Base-by-base conservation (phyloP, 257 asterid species). In the Schizonepeta tenuifolia region DNA sequence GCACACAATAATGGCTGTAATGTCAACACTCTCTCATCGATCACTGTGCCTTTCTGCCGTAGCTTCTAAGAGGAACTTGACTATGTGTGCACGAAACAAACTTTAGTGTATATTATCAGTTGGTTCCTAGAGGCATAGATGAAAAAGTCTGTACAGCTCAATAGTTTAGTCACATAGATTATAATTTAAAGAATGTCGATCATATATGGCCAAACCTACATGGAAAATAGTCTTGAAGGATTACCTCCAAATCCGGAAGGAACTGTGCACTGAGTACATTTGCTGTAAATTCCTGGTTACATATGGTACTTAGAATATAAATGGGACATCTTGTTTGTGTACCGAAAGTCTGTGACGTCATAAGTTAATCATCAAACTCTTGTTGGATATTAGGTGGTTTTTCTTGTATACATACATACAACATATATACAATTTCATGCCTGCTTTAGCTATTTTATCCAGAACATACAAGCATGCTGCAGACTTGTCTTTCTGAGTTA, bases 271-370 rank as follows among this genome's bases (percentile, higher is more conserved):
- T 49, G 17, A 3, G 17, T 21, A 36, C 58, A 14, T 22, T 38
- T 63, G n/a, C 51, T 63, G 51, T 63, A 10, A 40, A 5, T 46
- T 46, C 43, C n/a, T 65, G 70, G 43, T 63, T 21, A 12, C 69
- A 41, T 18, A 21, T 41, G 35, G 38, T 18, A 17, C 24, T 65
- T 9, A 65, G n/a, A 15, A 7, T 10, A 10, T 43, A 65, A 65
- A 43, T 22, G 22, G 28, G 10, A 33, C 22, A 51, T 38, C 41
- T 36, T 36, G 41, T 6, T 65, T 65, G 57, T 50, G 53, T n/a
- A 46, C 53, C 53, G 20, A 46, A 2, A 5, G 6, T 44, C 70
- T 22, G 22, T 64, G 18, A 64, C 10, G 49, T 20, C 7, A 63
- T 15, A 58, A 13, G 38, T 12, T 21, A n/a, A 28, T 67, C 43